Evolutionary conservation across 1,139 yeast genomes (phyloP).

Genomic region (Yamadazyma spencermartinsiae): DNA sequence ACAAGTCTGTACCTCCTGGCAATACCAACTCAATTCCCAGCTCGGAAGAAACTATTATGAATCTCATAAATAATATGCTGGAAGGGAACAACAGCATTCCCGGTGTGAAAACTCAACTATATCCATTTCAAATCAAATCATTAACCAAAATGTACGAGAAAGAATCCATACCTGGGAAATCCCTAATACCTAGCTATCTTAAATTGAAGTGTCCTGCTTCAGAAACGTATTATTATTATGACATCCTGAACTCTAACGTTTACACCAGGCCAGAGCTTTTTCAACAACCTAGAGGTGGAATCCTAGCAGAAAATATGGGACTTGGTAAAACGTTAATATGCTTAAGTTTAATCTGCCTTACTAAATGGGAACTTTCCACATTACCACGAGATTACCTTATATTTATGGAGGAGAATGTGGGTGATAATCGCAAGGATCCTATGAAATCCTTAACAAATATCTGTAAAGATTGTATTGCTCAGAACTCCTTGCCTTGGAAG

Average conservation of each 20-base stretch:
- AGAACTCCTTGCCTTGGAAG: constrained; percentile 60
- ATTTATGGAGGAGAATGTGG: constrained; percentile 14
- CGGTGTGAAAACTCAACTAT: constrained; percentile 53
- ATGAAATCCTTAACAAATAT: constrained; percentile 31
- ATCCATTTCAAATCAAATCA: constrained; percentile 59
- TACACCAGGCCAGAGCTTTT: constrained; percentile 38
- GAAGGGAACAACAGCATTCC: constrained; percentile 25
- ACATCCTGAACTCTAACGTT: constrained; percentile 29
- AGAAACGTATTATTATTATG: constrained; percentile 28
- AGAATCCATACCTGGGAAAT: constrained; percentile 39
- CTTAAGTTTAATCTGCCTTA: constrained; percentile 56
- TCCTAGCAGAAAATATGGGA: constrained; percentile 78
- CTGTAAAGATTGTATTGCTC: constrained; percentile 44
- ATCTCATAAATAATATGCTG: constrained; percentile 18
- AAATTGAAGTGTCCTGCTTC: constrained; percentile 24
- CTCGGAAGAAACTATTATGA: constrained; percentile 20
- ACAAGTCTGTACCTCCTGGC: constrained; percentile 6
- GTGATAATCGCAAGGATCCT: constrained; percentile 7
- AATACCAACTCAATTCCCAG: constrained; percentile 15
- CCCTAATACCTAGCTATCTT: constrained; percentile 47
- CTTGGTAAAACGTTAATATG: constrained; percentile 71
- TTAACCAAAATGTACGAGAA: constrained; percentile 57
- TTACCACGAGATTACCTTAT: constrained; percentile 36
- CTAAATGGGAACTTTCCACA: constrained; percentile 52
- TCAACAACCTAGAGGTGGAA: constrained; percentile 61